Base-by-base conservation (phyloP, 371 early-diverging fungal genomes). In the Haplosporangium sp. region DNA sequence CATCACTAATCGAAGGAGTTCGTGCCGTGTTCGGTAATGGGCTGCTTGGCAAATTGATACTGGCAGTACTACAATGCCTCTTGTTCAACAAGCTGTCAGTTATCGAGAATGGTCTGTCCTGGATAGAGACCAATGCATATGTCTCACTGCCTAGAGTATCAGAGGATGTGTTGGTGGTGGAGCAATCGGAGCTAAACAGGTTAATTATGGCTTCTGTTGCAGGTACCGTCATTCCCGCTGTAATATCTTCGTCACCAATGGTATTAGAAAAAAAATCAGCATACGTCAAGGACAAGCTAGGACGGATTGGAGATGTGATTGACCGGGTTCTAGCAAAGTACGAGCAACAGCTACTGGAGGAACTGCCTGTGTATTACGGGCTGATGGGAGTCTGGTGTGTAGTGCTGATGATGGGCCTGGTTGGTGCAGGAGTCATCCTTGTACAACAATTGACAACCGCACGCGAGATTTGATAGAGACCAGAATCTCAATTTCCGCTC, bases 281-380 rank as follows among this genome's bases (percentile, higher is more conserved):
- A 8, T 48, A 29, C 29, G 20, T 41, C 46, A 47, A 38, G 36
- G 12, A 7, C 16, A 42, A 38, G 20, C 21, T 21, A 5, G 20
- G 14, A 8, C 18, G 14, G 36, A 18, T 38, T 6, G 50, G 56
- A 21, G 20, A 12, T 0, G 23, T 41, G 11, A 46, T 74, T 8
- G 64, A 52, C 5, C 37, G 12, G 10, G 29, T 68, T 20, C 47
- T 69, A 21, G 12, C 20, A 12, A 20, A 23, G 23, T 64, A 56
- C 43, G 67, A 75, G 45, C 23, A 62, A 7, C 45, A 43, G 20
- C 23, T 65, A 20, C 51, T 62, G 47, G 42, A 53, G 10, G 70
- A 66, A 5, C 46, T 70, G 50, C 70, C 75, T 8, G 52, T 69
- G 53, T 69, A 69, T 36, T 75, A 69, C 62, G 67, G 70, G 2